A percentile compares a stretch with the other conserved stretches of the same genome.
Conservation (phyloP, 139 green algal genomes). For the Micractinium conductrix region DNA sequence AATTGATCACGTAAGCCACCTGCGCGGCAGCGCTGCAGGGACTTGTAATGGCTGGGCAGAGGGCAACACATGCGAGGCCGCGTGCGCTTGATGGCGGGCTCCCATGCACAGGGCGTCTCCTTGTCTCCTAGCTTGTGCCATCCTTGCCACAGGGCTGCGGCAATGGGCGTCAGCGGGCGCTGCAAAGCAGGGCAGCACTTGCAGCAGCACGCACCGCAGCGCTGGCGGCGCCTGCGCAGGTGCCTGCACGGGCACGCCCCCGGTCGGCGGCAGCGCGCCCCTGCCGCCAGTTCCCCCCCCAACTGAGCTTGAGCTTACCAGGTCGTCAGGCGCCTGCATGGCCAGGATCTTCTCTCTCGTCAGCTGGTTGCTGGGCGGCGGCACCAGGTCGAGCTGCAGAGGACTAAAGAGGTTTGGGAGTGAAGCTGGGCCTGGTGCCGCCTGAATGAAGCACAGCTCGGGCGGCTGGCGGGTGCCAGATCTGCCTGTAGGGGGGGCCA, state of each 20-base stretch:
- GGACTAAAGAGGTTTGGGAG: too few species aligned
- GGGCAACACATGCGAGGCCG: not conserved
- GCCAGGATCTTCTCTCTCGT: not conserved
- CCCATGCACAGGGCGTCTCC: too few species aligned
- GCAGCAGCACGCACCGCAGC: not conserved
- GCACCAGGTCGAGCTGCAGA: conserved; percentile 9
- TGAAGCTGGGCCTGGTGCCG: too few species aligned
- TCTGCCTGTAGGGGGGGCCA: too few species aligned
- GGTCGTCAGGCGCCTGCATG: not conserved
- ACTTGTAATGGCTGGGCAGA: not conserved
- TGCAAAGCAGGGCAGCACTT: too few species aligned
- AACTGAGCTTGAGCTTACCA: not conserved
- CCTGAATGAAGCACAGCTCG: too few species aligned
- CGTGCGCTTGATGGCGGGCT: not conserved
- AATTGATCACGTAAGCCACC: not conserved
- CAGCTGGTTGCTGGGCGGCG: conserved; percentile 1
- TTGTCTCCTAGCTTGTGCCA: too few species aligned
- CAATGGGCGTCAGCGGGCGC: too few species aligned
- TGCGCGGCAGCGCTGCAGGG: not conserved
- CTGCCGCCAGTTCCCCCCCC: not conserved
- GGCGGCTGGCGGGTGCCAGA: too few species aligned
- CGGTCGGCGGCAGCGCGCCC: not conserved
- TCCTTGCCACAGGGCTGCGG: too few species aligned
- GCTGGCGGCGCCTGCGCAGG: not conserved
- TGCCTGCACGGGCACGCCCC: not conserved